Base-by-base conservation (phyloP, 2,329 filamentous ascomycete genomes). In the Elsinoe arachidis region DNA sequence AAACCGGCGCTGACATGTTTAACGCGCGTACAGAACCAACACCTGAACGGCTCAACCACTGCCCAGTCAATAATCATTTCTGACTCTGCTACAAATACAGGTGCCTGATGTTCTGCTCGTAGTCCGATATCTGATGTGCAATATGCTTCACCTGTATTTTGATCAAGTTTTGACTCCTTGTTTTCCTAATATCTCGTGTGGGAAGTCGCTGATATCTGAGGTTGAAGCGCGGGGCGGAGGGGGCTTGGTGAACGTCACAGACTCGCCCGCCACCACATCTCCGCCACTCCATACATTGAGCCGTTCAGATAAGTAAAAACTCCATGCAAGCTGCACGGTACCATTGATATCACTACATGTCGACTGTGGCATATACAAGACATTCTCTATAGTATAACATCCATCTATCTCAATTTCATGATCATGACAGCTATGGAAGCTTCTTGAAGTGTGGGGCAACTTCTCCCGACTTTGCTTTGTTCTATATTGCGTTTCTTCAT, bases 391-490 rank as follows among this genome's bases (percentile, higher is more conserved):
- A 2, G 10, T 5, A 35, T 14, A 6, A 14, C 6, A 35, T 35
- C 34, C 34, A n/a, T 46, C 19, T 5, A 23, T 46, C 9, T 46
- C 21, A 9, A 19, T 12, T 1, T 23, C 2, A 2, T 30, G 26
- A 23, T 26, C 5, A 30, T 46, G 10, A 46, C n/a, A 46, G 3
- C 41, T 12, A 23, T 46, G 41, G 60, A 61, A 61, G 60, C 52
- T 58, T 61, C 58, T 26, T 46, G 60, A 61, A 61, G 39, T 38
- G 30, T 54, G 53, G 53, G 53, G 54, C 41, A 55, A 41, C 15
- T 55, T 55, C 53, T 34, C 19, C 41, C 41, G 41, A 46, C 5
- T 14, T 26, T 46, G 41, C 41, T 46, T 26, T 6, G 39, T 43
- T 4, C 2, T 19, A 19, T 19, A 15, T 15, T 9, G 15, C 15